phyloP scores from a whole-genome alignment of 2,329 filamentous ascomycete species.

The Hortaea sp. region DNA sequence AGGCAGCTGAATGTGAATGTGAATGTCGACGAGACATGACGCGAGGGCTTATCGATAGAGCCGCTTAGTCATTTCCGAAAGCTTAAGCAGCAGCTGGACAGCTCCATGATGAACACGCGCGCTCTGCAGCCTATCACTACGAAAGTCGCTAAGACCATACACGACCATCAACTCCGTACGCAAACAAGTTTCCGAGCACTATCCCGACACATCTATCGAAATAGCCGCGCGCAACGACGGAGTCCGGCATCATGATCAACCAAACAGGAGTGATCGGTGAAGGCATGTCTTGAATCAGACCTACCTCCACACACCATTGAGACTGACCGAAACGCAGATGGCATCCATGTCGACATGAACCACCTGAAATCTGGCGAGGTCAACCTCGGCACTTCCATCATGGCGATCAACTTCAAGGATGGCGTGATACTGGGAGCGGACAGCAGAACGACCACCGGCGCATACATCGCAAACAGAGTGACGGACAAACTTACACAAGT shows the following conservation, averaged over 20 bases:
- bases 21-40: no score
- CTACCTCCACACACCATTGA: background rate
- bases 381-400: slow-evolving; percentile 97
- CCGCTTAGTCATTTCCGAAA: no score
- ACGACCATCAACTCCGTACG: no score
- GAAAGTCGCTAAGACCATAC: no score
- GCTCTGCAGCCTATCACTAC: no score
- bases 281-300: slow-evolving; percentile 16
- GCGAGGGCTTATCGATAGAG: no score
- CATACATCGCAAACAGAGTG: slow-evolving; percentile 98
- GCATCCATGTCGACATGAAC: slow-evolving; percentile 98
- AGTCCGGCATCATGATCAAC: slow-evolving; percentile 23
- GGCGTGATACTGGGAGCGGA: slow-evolving; percentile 97
- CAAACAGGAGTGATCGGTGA: slow-evolving; percentile 32
- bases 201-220: background rate
- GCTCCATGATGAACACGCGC: no score
- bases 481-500: slow-evolving; percentile 99
- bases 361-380: slow-evolving; percentile 97
- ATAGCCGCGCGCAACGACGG: background rate
- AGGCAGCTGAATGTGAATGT: no score
- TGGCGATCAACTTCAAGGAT: slow-evolving; percentile 98
- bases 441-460: slow-evolving; percentile 91
- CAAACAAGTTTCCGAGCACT: no score
- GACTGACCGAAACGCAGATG: slow-evolving; percentile 54
- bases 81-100: no score